Percentiles rank a stretch among this genome's conserved stretches.
phyloP scores from a whole-genome alignment of 495 filamentous ascomycete genomes.

The Aspergillus diversus region DNA sequence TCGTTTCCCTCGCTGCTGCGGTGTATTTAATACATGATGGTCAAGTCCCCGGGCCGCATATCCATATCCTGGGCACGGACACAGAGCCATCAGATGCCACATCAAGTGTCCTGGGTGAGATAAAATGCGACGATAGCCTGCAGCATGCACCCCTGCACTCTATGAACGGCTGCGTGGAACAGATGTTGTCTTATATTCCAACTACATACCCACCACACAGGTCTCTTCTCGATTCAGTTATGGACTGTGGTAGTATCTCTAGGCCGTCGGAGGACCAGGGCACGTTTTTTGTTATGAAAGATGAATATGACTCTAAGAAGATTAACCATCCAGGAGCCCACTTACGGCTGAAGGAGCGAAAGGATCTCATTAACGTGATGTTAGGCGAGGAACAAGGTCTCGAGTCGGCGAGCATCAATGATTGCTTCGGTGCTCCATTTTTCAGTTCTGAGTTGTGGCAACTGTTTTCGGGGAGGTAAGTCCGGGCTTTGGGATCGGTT shows the following conservation, averaged over 20 bases:
- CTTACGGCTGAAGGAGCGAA: not conserved
- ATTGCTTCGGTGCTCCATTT: not conserved
- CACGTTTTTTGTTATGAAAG: not conserved
- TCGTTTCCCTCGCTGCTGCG: not conserved
- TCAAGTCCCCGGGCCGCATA: not conserved
- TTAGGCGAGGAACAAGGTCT: not conserved
- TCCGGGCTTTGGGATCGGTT: not conserved
- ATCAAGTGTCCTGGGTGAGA: not conserved
- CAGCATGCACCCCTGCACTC: not conserved
- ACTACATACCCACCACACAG: not conserved
- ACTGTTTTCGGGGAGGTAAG: not conserved
- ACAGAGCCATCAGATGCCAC: not conserved
- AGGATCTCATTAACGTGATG: not conserved
- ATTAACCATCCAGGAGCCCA: not conserved
- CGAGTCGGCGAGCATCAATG: not conserved
- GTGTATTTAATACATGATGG: not conserved
- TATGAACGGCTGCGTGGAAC: not conserved
- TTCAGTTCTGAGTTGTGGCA: not conserved
- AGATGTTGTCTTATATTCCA: not conserved
- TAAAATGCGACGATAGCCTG: too few species aligned
- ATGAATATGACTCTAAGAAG: not conserved
- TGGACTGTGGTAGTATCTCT: not conserved
- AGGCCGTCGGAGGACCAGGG: not conserved
- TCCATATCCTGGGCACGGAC: not conserved
- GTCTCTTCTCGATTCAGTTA: not conserved